Evolutionary conservation across 2,329 filamentous ascomycete species (phyloP), one percentile per base, ranked within the genome.

Genomic region (Monosporascus sp.): DNA sequence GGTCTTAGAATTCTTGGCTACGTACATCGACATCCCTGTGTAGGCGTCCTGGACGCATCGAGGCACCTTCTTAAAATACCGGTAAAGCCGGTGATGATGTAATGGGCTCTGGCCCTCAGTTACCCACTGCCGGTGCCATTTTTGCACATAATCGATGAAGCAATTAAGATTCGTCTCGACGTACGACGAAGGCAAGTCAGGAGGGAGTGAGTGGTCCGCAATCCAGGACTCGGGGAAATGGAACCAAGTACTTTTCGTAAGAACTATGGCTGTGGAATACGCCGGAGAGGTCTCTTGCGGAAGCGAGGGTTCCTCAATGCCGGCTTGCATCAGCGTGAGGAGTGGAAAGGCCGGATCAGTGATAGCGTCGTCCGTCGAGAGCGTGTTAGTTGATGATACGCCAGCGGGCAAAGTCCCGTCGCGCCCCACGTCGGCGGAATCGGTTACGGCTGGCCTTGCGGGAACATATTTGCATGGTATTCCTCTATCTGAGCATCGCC

Each of bases 11-110:
- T 48, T 63, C 39, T 57, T 53, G 50, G 52, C 47, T 36, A 57
- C 49, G 49, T 66, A 66, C 47, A 57, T 53, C 22, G 53, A 36
- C 25, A 62, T 50, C 1, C 58, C 58, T 5, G 61, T 61, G 51
- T 64, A 64, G 18, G 62, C 64, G 34, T 66, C 64, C 36, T 65
- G 61, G 3, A 60, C 53, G 45, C 54, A 56, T 7, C 61, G 59
- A 31, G 64, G 63, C 62, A 66, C 62, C 17, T 49, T 48, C 25
- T 48, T 50, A 31, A 31, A 31, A 31, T 31, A 11, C 9, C 55
- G 50, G 53, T 66, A 65, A 1, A 66, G 53, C 8, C 59, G 51
- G 3, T 54, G 56, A 47, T 66, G 64, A 24, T 64, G 58, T 14
- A 65, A 50, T 6, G 62, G 57, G 18, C 59, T 62, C 20, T 58